Conservation (phyloP, 306 rosid species). For the Geum urbanum region DNA sequence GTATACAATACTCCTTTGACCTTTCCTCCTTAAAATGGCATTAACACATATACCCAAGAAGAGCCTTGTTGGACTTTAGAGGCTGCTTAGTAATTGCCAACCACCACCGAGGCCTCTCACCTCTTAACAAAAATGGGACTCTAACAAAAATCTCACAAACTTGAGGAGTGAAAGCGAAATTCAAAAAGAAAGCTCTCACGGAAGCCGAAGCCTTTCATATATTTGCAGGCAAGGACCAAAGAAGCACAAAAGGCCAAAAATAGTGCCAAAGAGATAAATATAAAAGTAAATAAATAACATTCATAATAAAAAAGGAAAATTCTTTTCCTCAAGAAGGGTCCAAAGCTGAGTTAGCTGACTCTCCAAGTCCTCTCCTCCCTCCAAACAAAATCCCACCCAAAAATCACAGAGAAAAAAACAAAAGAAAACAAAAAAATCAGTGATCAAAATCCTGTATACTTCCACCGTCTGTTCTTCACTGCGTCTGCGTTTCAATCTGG, state of each 20-base stretch:
- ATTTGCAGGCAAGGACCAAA: not conserved
- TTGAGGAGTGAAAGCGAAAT: not conserved
- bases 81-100: not conserved
- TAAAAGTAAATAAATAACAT: not conserved
- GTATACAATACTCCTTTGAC: not conserved
- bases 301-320: not conserved
- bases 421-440: not conserved
- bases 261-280: not conserved
- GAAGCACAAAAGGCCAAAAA: not conserved
- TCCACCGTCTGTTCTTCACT: not conserved
- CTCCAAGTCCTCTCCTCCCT: conserved; percentile 12
- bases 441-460: not conserved
- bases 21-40: not conserved
- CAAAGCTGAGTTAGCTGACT: conserved; percentile 12
- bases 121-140: not conserved
- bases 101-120: not conserved
- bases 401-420: not conserved
- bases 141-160: not conserved
- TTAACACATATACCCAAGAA: too few relatives aligned
- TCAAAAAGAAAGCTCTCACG: not conserved
- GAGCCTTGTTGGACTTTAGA: not conserved
- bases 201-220: not conserved
- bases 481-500: conserved; percentile 5
- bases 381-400: conserved; percentile 16
- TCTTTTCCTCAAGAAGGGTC: conserved; percentile 26